A percentile compares a stretch with the other conserved stretches of the same genome.
Evolutionary conservation across 306 rosid genomes (phyloP).

Genomic region (Comarum palustre): DNA sequence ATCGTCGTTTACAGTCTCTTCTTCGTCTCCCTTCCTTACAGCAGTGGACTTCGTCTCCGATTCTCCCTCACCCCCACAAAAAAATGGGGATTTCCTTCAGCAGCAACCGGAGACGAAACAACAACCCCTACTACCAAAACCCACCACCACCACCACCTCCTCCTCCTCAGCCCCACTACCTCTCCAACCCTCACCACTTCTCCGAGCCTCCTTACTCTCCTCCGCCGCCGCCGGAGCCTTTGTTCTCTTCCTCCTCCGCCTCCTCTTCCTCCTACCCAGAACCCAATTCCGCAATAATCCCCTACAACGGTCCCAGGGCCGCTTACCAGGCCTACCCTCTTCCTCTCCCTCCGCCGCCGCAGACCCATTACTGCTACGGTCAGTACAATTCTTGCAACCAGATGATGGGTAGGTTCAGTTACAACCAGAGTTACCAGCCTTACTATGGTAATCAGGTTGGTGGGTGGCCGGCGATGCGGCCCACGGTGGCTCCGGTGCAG

Average conservation of each 20-base stretch:
- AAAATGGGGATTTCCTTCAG: conserved; percentile 81
- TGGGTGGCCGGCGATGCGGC: conserved; percentile 47
- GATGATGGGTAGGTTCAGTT: conserved; percentile 30
- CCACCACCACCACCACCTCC: conserved; percentile 32
- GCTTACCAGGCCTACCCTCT: conserved; percentile 16
- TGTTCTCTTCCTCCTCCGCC: neutral
- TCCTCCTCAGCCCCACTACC: conserved; percentile 28
- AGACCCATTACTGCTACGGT: conserved; percentile 46
- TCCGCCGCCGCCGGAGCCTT: neutral
- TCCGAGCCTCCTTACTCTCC: conserved; percentile 9
- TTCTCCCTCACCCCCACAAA: neutral
- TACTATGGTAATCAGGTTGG: conserved; percentile 43
- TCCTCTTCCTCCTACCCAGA: conserved; percentile 7
- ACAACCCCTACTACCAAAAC: conserved; percentile 34
- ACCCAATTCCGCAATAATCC: conserved; percentile 12
- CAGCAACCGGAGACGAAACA: conserved; percentile 51
- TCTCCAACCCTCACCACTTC: conserved; percentile 19
- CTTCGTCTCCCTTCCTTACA: neutral
- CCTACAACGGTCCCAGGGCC: conserved; percentile 18
- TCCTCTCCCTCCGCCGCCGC: conserved; percentile 26
- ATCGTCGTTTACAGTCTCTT: neutral
- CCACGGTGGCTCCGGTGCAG: conserved; percentile 24
- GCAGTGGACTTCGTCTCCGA: neutral
- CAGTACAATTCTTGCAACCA: conserved; percentile 38
- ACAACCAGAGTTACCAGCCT: conserved; percentile 37